Conservation (phyloP, 2,329 filamentous ascomycete species). For the Xylariaceae sp. region DNA sequence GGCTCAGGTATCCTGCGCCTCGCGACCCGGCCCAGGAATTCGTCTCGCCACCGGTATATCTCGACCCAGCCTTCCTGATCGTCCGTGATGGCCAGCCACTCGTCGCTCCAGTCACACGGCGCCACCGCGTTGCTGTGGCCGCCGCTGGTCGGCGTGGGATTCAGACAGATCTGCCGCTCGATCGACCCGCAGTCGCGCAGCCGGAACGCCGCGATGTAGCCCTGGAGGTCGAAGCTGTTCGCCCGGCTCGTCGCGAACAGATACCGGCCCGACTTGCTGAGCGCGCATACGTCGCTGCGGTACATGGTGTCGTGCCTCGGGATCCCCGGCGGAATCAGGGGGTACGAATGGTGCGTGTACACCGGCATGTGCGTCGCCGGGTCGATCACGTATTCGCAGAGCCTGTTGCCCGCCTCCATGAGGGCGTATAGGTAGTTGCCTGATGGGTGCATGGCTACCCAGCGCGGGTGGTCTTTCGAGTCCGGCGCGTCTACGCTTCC, state of each 20-base stretch:
- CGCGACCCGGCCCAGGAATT: constrained; percentile 77
- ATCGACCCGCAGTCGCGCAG: constrained; percentile 70
- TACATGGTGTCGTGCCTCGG: constrained; percentile 64
- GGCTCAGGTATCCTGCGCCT: constrained; percentile 77
- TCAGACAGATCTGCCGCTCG: constrained; percentile 76
- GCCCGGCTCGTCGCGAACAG: constrained; percentile 85
- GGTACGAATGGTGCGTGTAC: constrained; percentile 76
- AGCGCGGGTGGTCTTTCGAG: constrained; percentile 77
- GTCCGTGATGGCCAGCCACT: constrained; percentile 88
- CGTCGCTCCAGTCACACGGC: constrained; percentile 81
- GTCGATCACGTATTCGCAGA: constrained; percentile 82
- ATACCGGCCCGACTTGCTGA: constrained; percentile 69
- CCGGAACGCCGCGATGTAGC: constrained; percentile 81
- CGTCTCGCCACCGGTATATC: constrained; percentile 84
- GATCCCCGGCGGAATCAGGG: constrained; percentile 77
- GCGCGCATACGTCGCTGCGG: constrained; percentile 80
- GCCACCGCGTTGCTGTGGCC: constrained; percentile 88
- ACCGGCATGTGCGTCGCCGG: constrained; percentile 72
- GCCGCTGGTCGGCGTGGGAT: constrained; percentile 83
- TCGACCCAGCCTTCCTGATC: constrained; percentile 87
- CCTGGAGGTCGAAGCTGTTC: constrained; percentile 74
- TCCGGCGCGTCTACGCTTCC: constrained; percentile 73
- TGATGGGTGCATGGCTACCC: constrained; percentile 81
- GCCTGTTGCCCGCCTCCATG: constrained; percentile 86
- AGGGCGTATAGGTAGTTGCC: constrained; percentile 81